Evolutionary conservation across 768 basidiomycete genomes (phyloP).

Genomic region (Cytidiella melzeri): DNA sequence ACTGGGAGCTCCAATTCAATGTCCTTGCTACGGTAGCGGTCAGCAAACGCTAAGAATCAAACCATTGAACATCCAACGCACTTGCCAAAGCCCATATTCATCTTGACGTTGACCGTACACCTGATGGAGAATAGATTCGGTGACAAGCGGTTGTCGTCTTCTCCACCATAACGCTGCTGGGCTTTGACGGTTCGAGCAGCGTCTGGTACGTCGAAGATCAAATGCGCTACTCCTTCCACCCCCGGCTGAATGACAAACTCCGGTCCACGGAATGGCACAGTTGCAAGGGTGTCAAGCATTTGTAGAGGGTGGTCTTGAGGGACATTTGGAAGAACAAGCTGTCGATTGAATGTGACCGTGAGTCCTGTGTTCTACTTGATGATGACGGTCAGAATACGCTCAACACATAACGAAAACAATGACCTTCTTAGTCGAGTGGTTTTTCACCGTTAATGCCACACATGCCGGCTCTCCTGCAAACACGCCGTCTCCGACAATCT

Average conservation of each 20-base stretch:
- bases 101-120: slow-evolving; percentile 54
- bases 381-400: slow-evolving; percentile 2
- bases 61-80: slow-evolving; percentile 26
- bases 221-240: slow-evolving; percentile 69
- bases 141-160: slow-evolving; percentile 26
- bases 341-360: slow-evolving; percentile 52
- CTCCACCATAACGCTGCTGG: slow-evolving; percentile 52
- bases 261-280: slow-evolving; percentile 64
- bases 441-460: slow-evolving; percentile 75
- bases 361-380: slow-evolving; percentile 57
- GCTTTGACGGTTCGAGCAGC: slow-evolving; percentile 59
- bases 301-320: slow-evolving; percentile 45
- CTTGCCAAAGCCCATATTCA: slow-evolving; percentile 74
- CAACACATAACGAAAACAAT: slow-evolving; percentile 11
- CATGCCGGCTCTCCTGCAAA: slow-evolving; percentile 67
- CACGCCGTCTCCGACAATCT: slow-evolving; percentile 53
- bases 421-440: slow-evolving; percentile 78
- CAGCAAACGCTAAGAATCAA: neutral
- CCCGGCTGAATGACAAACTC: slow-evolving; percentile 74
- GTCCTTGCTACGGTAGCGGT: slow-evolving; percentile 52
- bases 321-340: slow-evolving; percentile 47
- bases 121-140: slow-evolving; percentile 65
- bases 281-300: slow-evolving; percentile 61
- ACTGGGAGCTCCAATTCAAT: slow-evolving; percentile 60
- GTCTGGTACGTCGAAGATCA: slow-evolving; percentile 76